Percentiles rank a stretch among this genome's conserved stretches.
These are phyloP conservation scores for Nepenthes mirabilis DNA, from an alignment of 148 eudicot species.

Conservation along the genomic window DNA sequence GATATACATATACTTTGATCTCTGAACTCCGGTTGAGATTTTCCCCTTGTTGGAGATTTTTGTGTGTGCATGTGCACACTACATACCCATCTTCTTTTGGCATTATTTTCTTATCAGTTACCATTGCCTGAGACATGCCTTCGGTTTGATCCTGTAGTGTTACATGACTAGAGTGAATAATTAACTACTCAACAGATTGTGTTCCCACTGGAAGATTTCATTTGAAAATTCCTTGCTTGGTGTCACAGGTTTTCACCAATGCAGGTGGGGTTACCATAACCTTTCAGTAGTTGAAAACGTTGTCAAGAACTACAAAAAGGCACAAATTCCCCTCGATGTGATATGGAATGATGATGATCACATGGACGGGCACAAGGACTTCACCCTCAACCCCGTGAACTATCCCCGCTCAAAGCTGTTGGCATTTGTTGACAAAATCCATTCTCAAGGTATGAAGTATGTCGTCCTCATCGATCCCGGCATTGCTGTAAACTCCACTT, in stretches of 20 bases:
- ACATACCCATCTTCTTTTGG: no score
- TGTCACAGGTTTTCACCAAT: constrained; percentile 83
- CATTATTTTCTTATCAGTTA: no score
- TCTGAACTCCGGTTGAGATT: no score
- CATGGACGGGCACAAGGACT: constrained; percentile 90
- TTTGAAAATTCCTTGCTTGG: neutral
- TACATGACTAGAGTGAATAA: no score
- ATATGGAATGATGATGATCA: constrained; percentile 98
- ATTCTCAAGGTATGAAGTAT: constrained; percentile 87
- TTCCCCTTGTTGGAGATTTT: no score
- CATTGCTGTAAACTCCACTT: constrained; percentile 57
- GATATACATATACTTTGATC: no score
- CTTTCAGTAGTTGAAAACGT: constrained; percentile 78
- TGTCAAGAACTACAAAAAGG: constrained; percentile 72
- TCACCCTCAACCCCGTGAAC: constrained; percentile 67
- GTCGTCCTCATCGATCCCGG: constrained; percentile 89
- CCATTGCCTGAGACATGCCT: no score
- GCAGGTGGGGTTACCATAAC: constrained; percentile 95
- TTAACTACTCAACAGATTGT: no score
- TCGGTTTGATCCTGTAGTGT: no score
- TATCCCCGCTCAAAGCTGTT: constrained; percentile 60
- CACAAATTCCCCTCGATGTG: constrained; percentile 89
- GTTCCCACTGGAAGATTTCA: neutral
- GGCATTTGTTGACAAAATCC: constrained; percentile 64
- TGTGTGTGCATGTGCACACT: no score